phyloP scores from a whole-genome alignment of 179 eudicot species.

The Drosera spatulata region DNA sequence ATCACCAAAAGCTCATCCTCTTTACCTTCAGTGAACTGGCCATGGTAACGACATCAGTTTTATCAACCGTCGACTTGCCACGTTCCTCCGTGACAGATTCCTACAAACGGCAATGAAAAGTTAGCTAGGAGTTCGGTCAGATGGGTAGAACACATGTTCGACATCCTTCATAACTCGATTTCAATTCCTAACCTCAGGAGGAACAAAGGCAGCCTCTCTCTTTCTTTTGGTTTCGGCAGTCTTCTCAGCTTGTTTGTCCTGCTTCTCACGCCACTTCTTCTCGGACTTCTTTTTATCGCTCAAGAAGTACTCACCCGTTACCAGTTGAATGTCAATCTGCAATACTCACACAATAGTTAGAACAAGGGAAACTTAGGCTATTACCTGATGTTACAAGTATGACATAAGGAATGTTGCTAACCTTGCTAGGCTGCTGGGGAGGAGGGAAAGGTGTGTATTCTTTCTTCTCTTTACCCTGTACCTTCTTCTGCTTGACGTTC shows the following conservation, averaged over 20 bases:
- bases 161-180: not conserved
- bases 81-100: not conserved
- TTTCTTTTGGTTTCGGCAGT: slow-evolving; percentile 63
- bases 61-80: too few relatives aligned
- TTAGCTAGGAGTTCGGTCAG: not conserved
- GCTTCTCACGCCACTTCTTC: slow-evolving; percentile 79
- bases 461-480: slow-evolving; percentile 75
- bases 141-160: too few relatives aligned
- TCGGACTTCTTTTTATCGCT: slow-evolving; percentile 64
- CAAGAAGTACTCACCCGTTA: slow-evolving; percentile 80
- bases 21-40: too few relatives aligned
- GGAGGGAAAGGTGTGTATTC: slow-evolving; percentile 94
- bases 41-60: too few relatives aligned
- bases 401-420: slow-evolving; percentile 12
- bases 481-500: slow-evolving; percentile 86
- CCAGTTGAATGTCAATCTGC: slow-evolving; percentile 72
- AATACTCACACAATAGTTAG: not conserved
- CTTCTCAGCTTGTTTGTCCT: slow-evolving; percentile 69
- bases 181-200: slow-evolving; percentile 54
- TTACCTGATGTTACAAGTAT: too few relatives aligned
- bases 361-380: not conserved
- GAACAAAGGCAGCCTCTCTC: slow-evolving; percentile 63
- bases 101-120: not conserved
- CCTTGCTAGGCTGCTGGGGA: slow-evolving; percentile 88
- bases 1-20: too few relatives aligned